Conservation (phyloP, 441 rosid genomes). For the Syzygium malaccense region DNA sequence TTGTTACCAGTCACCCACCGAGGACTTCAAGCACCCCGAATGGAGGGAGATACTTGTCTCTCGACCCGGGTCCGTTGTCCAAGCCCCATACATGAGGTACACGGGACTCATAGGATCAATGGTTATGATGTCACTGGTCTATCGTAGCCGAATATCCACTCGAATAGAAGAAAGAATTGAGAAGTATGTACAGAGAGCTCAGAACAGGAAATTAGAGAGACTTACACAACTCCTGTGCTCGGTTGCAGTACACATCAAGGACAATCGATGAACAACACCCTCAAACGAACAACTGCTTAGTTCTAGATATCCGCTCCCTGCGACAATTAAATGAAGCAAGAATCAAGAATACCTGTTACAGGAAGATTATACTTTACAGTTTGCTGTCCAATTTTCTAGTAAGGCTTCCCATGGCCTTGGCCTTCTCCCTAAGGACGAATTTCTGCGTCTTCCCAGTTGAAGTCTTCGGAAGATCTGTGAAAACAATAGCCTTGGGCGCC, state of each 20-base stretch:
- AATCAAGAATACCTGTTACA: not conserved
- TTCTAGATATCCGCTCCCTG: not conserved
- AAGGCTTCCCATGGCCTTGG: slow-evolving; percentile 63
- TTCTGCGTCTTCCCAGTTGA: slow-evolving; percentile 69
- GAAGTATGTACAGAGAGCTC: not conserved
- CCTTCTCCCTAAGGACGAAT: slow-evolving; percentile 47
- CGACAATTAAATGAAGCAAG: not conserved
- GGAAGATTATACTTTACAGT: slow-evolving; percentile 3
- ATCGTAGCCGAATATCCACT: not conserved
- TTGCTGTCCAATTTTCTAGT: slow-evolving; percentile 10
- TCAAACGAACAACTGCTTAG: not conserved
- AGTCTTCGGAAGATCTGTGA: slow-evolving; percentile 62
- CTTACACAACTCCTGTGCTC: not conserved
- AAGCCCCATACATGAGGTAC: not conserved
- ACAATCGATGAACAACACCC: not conserved
- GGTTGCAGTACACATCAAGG: not conserved
- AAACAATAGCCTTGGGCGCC: slow-evolving; percentile 58
- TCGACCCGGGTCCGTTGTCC: not conserved
- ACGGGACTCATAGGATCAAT: not conserved
- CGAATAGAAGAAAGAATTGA: not conserved
- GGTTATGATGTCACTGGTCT: not conserved
- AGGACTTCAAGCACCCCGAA: not conserved
- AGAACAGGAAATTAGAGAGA: not conserved
- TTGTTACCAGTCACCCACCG: not conserved
- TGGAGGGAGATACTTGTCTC: not conserved